Evolutionary conservation across 768 basidiomycete species (phyloP), one percentile per base, ranked within the genome.

Genomic region (Amanita brunnescens): DNA sequence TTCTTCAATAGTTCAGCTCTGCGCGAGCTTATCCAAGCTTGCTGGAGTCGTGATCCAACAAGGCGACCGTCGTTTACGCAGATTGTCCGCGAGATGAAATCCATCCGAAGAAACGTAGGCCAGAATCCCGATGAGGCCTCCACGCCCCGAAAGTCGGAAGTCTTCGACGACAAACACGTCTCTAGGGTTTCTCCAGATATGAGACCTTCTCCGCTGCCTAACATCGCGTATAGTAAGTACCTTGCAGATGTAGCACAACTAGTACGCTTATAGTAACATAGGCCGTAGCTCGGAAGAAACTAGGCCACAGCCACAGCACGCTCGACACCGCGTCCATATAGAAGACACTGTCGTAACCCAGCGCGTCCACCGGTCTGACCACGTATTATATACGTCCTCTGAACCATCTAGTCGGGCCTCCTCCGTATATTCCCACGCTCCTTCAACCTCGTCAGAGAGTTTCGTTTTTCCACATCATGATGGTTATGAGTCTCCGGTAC

Each of bases 21-120:
- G 26, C 69, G 71, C 57, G 64, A 72, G 7, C 66, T 85, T 42
- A 65, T 90, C 20, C 64, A 66, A 9, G 37, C 58, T 3, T 83
- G 81, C 56, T 90, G 87, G 87, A 65, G 72, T 39, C 69, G 65
- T 2, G 69, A 78, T 33, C 78, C 85, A 0, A 59, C 60, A 1
- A 54, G 58, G 12, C 73, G 87, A 1, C 81, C 82, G 1, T 52
- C 71, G 0, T 89, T 88, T 60, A 62, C 69, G 16, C 61, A 64
- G 35, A 68, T 88, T 41, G 74, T 77, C 1, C 58, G 63, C 7
- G 74, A 74, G 26, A 51, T 87, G 45, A 74, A 74, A 59, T 61
- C 63, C 16, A 56, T 83, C 29, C 70, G 77, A 37, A 70, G 65
- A 37, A 66, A 58, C n/a, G 64, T 61, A 18, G 74, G 70, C 2